Conservation (phyloP, 2,329 filamentous ascomycete genomes). For the Colletotrichum noveboracense region DNA sequence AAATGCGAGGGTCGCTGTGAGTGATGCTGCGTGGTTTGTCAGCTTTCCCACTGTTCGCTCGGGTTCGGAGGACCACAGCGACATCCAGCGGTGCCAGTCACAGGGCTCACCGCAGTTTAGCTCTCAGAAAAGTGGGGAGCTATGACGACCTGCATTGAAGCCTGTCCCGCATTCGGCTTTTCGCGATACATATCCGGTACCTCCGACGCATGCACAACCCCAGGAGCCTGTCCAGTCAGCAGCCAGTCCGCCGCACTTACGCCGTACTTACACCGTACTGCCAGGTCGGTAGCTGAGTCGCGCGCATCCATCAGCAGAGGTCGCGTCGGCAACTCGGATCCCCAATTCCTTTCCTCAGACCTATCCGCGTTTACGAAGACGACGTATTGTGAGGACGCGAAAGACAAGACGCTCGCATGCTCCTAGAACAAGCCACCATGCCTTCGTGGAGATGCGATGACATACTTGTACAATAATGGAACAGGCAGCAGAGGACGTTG, state of each 20-base stretch:
- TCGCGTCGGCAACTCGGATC: background rate
- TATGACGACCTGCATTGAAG: slow-evolving; percentile 24
- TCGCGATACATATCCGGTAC: slow-evolving; percentile 10
- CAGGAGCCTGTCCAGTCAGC: background rate
- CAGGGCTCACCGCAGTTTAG: slow-evolving; percentile 14
- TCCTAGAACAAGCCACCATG: background rate
- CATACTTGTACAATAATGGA: background rate
- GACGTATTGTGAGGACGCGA: background rate
- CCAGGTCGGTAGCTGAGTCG: background rate
- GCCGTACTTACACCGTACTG: background rate
- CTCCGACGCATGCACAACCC: slow-evolving; percentile 7
- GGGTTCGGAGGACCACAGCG: background rate
- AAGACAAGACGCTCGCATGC: background rate
- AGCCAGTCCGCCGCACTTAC: background rate
- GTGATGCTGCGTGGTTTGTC: slow-evolving; percentile 18
- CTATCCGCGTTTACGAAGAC: background rate
- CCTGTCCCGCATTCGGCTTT: slow-evolving; percentile 17
- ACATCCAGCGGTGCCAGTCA: background rate
- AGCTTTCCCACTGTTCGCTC: slow-evolving; percentile 1
- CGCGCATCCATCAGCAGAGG: background rate
- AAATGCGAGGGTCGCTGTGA: background rate
- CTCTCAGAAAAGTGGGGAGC: slow-evolving; percentile 14
- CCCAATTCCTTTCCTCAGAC: background rate
- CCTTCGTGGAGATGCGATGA: background rate
- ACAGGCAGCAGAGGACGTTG: background rate